A percentile compares a stretch with the other conserved stretches of the same genome.
These are phyloP conservation scores for Kwoniella sp. DNA, from an alignment of 768 basidiomycete genomes.

Conservation along the genomic window DNA sequence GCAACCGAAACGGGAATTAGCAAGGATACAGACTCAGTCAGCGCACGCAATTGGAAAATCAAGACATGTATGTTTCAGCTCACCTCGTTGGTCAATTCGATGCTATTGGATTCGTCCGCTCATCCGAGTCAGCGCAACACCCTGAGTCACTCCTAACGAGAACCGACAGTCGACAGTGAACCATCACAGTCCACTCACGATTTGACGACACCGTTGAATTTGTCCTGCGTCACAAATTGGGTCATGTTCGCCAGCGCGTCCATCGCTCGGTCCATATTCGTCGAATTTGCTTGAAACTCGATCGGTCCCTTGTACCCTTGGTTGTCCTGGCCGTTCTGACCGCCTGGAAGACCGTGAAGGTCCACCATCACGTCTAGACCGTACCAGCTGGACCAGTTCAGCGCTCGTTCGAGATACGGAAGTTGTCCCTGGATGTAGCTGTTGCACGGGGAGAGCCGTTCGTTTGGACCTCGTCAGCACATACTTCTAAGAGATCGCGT, in stretches of 20 bases:
- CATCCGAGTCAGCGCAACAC: background rate
- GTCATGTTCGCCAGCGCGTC: conserved; percentile 46
- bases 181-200: conserved; percentile 33
- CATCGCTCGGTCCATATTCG: conserved; percentile 44
- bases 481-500: too few species aligned
- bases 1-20: too few species aligned
- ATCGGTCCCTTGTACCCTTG: conserved; percentile 35
- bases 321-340: conserved; percentile 47
- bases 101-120: conserved; percentile 11
- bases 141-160: too few species aligned
- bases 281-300: conserved; percentile 32
- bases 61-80: conserved; percentile 14
- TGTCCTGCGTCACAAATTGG: conserved; percentile 35
- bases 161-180: too few species aligned
- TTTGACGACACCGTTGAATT: conserved; percentile 48
- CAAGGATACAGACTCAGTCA: background rate
- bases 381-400: conserved; percentile 44
- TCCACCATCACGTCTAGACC: conserved; percentile 51
- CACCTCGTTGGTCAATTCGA: conserved; percentile 40
- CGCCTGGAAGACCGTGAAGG: conserved; percentile 41
- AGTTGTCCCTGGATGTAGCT: conserved; percentile 40
- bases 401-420: conserved; percentile 42
- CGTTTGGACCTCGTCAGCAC: too few species aligned
- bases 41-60: background rate
- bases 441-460: too few species aligned